Percentiles rank a stretch among this genome's conserved stretches.
Evolutionary conservation across 805 yeast genomes (phyloP).

Genomic region (Cyberlindnera galapagoensis): DNA sequence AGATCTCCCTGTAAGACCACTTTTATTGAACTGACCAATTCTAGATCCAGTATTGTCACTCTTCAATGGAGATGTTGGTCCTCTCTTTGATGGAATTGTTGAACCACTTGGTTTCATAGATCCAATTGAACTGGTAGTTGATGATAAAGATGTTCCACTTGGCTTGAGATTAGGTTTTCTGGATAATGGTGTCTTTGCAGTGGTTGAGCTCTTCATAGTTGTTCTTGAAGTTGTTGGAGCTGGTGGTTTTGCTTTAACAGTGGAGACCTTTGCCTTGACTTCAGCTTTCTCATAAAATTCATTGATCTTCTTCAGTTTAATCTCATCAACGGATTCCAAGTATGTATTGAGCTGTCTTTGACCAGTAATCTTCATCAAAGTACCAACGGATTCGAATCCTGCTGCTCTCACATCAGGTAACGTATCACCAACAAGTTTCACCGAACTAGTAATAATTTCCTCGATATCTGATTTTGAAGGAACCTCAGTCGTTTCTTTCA

Average conservation of each 20-base stretch:
- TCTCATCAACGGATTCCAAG: slow-evolving; percentile 69
- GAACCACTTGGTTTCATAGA: slow-evolving; percentile 17
- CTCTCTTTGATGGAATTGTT: slow-evolving; percentile 57
- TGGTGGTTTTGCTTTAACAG: slow-evolving; percentile 23
- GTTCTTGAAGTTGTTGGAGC: slow-evolving; percentile 12
- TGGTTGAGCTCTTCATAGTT: slow-evolving; percentile 6
- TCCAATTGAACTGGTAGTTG: slow-evolving; percentile 10
- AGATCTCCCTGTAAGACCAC: slow-evolving; percentile 39
- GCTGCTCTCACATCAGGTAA: slow-evolving; percentile 78
- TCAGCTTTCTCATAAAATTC: slow-evolving; percentile 50
- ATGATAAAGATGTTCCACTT: slow-evolving; percentile 2
- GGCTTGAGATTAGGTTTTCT: slow-evolving; percentile 15
- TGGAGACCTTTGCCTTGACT: slow-evolving; percentile 38
- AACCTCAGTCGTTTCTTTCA: slow-evolving; percentile 39
- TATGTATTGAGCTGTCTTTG: slow-evolving; percentile 54
- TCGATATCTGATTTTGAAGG: slow-evolving; percentile 55
- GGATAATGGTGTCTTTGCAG: slow-evolving; percentile 2
- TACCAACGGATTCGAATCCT: slow-evolving; percentile 74
- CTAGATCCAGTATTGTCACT: slow-evolving; percentile 26
- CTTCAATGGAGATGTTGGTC: slow-evolving; percentile 66
- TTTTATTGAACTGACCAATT: slow-evolving; percentile 13
- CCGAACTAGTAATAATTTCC: slow-evolving; percentile 44
- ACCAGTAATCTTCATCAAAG: slow-evolving; percentile 77
- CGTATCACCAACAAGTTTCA: slow-evolving; percentile 71
- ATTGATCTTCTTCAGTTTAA: slow-evolving; percentile 61